Evolutionary conservation across 208 protist species (phyloP).

Genomic region (Ichthyophonus hoferi): DNA sequence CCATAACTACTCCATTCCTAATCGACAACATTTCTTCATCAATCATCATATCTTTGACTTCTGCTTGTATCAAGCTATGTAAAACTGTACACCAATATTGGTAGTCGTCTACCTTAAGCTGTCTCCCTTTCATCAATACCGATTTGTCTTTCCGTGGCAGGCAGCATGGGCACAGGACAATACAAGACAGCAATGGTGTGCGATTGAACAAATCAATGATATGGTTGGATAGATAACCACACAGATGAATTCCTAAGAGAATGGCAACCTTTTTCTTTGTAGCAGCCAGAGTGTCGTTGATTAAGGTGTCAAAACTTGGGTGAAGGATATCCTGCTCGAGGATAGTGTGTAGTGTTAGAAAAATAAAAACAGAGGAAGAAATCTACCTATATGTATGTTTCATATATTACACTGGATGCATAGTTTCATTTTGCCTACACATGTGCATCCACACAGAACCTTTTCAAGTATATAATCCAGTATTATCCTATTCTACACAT

Average conservation of each 20-base stretch:
- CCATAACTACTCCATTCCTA: background rate
- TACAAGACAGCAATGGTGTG: background rate
- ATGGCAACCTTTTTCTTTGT: background rate
- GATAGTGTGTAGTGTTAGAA: no score
- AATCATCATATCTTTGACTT: background rate
- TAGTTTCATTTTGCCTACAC: no score
- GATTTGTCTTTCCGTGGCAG: background rate
- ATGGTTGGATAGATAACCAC: background rate
- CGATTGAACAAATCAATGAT: background rate
- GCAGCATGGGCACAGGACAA: background rate
- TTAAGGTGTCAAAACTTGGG: background rate
- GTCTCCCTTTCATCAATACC: background rate
- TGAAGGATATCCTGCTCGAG: background rate
- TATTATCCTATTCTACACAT: no score
- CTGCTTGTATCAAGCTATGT: background rate
- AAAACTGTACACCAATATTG: background rate
- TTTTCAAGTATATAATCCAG: no score
- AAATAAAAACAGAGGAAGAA: no score
- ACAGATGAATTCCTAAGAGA: background rate
- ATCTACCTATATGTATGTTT: no score
- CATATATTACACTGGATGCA: no score
- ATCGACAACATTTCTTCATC: background rate
- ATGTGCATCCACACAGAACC: no score
- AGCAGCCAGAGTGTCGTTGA: background rate
- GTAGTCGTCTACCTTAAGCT: background rate